Evolutionary conservation across 345 rosid species (phyloP).

Genomic region (Barbarea vulgaris): DNA sequence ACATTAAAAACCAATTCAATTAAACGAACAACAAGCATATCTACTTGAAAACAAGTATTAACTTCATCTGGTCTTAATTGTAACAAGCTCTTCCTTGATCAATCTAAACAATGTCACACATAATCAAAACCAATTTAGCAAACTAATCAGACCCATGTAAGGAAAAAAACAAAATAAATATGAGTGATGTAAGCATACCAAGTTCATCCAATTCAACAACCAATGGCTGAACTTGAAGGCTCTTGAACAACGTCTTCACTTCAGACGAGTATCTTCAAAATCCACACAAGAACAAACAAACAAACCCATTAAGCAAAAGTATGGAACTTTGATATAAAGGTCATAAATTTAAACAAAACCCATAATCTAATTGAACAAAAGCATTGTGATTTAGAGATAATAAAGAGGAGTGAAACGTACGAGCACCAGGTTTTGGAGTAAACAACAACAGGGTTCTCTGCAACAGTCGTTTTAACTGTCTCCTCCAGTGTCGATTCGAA

Average conservation of each 20-base stretch:
- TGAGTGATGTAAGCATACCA: slow-evolving; percentile 51
- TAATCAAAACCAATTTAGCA: background rate
- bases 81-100: background rate
- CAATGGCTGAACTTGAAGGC: slow-evolving; percentile 65
- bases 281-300: slow-evolving; percentile 14
- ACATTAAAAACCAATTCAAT: slow-evolving; percentile 8
- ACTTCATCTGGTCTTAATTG: background rate
- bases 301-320: no score
- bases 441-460: slow-evolving; percentile 82
- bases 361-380: background rate
- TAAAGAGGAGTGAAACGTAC: slow-evolving; percentile 61
- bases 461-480: slow-evolving; percentile 63
- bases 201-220: slow-evolving; percentile 87
- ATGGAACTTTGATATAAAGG: no score
- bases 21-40: background rate
- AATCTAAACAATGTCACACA: background rate
- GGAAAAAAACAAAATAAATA: background rate
- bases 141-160: background rate
- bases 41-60: background rate
- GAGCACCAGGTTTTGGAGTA: slow-evolving; percentile 96
- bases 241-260: slow-evolving; percentile 79
- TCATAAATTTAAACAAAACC: background rate
- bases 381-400: background rate
- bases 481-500: slow-evolving; percentile 77
- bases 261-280: slow-evolving; percentile 82